Evolutionary conservation across 176 grass and related monocot species (phyloP).

Genomic region (Avena insularis): DNA sequence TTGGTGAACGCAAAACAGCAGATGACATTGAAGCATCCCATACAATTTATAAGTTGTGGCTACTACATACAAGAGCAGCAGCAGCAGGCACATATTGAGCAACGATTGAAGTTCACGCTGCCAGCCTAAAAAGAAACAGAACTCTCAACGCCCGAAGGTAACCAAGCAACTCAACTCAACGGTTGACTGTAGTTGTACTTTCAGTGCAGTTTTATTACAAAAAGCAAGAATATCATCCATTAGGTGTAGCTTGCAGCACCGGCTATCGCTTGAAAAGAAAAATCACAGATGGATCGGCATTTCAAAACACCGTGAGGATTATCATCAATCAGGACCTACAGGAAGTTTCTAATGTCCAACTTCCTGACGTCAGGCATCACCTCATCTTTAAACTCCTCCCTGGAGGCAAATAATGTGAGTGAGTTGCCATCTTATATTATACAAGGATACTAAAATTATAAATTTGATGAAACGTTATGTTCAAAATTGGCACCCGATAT

Average conservation of each 20-base stretch:
- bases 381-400: conserved; percentile 99
- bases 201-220: conserved; percentile 65
- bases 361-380: conserved; percentile 77
- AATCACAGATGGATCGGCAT: background rate
- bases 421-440: background rate
- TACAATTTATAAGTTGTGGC: conserved; percentile 1
- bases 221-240: conserved; percentile 36
- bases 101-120: background rate
- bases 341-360: conserved; percentile 84
- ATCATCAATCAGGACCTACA: conserved; percentile 49
- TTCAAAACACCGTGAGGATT: conserved; percentile 25
- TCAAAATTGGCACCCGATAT: background rate
- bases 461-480: background rate
- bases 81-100: background rate
- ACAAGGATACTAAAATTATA: background rate
- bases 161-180: conserved; percentile 37
- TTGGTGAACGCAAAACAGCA: conserved; percentile 15
- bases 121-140: conserved; percentile 13
- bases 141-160: background rate
- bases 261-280: conserved; percentile 33
- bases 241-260: conserved; percentile 53
- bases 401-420: conserved; percentile 29
- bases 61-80: conserved; percentile 10
- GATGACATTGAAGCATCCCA: conserved; percentile 6
- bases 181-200: conserved; percentile 42